Percentiles rank a stretch among this genome's conserved stretches.
Evolutionary conservation across 371 early-diverging fungal genomes (phyloP).

Genomic region (Apophysomyces ossiformis): DNA sequence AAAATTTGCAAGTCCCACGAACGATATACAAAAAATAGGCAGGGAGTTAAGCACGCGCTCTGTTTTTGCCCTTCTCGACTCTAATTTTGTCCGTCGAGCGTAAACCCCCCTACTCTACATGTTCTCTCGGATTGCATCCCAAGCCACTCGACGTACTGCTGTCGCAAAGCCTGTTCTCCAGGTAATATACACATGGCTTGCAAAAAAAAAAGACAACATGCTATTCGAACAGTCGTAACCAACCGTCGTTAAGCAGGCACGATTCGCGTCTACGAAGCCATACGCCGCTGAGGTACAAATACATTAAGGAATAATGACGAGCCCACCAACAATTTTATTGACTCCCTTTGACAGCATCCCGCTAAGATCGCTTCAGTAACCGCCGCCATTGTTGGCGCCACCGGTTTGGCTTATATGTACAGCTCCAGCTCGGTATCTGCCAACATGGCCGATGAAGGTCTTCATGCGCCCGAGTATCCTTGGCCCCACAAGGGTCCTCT

Average conservation of each 20-base stretch:
- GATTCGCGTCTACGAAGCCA: conserved; percentile 56
- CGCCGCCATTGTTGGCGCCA: conserved; percentile 61
- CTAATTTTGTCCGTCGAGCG: conserved; percentile 13
- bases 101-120: conserved; percentile 42
- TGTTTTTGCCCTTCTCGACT: conserved; percentile 23
- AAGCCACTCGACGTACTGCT: conserved; percentile 51
- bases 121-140: conserved; percentile 56
- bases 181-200: conserved; percentile 26
- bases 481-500: conserved; percentile 86
- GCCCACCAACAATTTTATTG: neutral
- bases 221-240: too few species aligned
- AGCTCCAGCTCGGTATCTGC: conserved; percentile 60
- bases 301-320: conserved; percentile 14
- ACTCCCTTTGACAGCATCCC: conserved; percentile 33
- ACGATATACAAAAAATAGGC: too few species aligned
- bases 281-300: conserved; percentile 31
- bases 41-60: too few species aligned
- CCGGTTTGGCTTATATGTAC: conserved; percentile 60
- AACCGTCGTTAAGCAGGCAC: conserved; percentile 35
- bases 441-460: conserved; percentile 87
- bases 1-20: too few species aligned
- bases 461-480: conserved; percentile 88
- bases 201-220: too few species aligned
- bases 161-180: conserved; percentile 44
- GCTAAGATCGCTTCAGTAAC: conserved; percentile 56